Percentiles rank a stretch among this genome's conserved stretches.
Evolutionary conservation across 2,329 filamentous ascomycete species (phyloP).

Genomic region (Xylaria sp.): DNA sequence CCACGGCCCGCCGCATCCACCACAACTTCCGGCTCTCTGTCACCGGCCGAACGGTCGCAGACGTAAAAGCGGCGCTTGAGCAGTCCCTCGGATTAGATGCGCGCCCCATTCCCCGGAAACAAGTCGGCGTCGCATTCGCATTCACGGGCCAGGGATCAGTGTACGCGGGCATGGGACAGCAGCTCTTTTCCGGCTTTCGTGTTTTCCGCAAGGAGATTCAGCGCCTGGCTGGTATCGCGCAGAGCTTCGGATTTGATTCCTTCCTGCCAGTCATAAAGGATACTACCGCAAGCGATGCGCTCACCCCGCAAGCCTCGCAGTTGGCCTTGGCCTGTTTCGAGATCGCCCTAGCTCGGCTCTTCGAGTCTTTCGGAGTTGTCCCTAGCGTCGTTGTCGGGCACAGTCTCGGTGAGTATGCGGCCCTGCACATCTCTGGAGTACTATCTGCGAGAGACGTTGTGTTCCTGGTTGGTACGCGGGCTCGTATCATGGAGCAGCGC

Average conservation of each 20-base stretch:
- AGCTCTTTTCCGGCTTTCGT: slow-evolving; percentile 16
- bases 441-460: slow-evolving; percentile 63
- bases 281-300: background rate
- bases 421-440: slow-evolving; percentile 62
- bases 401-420: slow-evolving; percentile 66
- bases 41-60: slow-evolving; percentile 34
- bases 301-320: slow-evolving; percentile 42
- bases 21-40: slow-evolving; percentile 58
- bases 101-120: background rate
- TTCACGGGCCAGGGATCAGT: slow-evolving; percentile 34
- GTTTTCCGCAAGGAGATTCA: slow-evolving; percentile 30
- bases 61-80: too few species aligned
- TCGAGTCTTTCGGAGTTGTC: slow-evolving; percentile 44
- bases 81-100: slow-evolving; percentile 32
- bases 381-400: slow-evolving; percentile 50
- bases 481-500: slow-evolving; percentile 34
- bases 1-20: slow-evolving; percentile 66
- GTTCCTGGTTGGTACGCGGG: slow-evolving; percentile 62
- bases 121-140: slow-evolving; percentile 33
- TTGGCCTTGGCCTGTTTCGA: slow-evolving; percentile 42
- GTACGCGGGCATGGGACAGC: slow-evolving; percentile 12
- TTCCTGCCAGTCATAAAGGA: slow-evolving; percentile 2
- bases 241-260: background rate
- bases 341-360: slow-evolving; percentile 46
- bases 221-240: background rate